Evolutionary conservation across 441 rosid species (phyloP).

Genomic region (Mallotus repandus): DNA sequence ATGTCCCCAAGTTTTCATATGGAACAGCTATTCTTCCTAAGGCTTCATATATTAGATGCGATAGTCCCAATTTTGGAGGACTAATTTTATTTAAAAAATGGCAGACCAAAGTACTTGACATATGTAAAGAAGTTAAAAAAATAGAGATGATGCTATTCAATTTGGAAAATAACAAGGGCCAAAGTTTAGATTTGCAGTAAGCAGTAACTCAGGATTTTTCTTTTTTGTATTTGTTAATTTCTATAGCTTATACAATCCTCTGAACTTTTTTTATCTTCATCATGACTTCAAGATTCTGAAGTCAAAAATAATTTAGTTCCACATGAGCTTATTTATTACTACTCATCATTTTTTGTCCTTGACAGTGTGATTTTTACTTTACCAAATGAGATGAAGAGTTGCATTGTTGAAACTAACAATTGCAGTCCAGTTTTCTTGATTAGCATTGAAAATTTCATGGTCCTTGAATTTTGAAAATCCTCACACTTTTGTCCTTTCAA

Average conservation of each 20-base stretch:
- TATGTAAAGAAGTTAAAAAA: neutral
- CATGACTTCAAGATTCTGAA: neutral
- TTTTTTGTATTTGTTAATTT: neutral
- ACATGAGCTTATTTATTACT: neutral
- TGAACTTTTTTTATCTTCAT: neutral
- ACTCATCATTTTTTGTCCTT: conserved; percentile 6
- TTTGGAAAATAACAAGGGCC: neutral
- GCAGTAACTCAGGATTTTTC: neutral
- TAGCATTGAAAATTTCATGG: neutral
- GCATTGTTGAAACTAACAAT: neutral
- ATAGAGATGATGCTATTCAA: neutral
- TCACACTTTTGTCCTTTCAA: neutral
- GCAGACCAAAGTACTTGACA: neutral
- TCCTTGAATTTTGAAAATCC: neutral
- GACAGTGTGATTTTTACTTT: neutral
- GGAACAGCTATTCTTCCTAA: neutral
- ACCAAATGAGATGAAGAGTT: neutral
- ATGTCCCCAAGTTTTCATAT: neutral
- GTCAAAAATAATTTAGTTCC: neutral
- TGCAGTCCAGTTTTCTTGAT: neutral
- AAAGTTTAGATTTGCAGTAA: neutral
- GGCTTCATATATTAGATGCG: neutral
- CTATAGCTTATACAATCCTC: neutral
- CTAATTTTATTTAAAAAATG: neutral
- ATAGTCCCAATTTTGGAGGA: neutral